phyloP scores from a whole-genome alignment of 2,329 filamentous ascomycete species.

The Trichocomaceae sp. region DNA sequence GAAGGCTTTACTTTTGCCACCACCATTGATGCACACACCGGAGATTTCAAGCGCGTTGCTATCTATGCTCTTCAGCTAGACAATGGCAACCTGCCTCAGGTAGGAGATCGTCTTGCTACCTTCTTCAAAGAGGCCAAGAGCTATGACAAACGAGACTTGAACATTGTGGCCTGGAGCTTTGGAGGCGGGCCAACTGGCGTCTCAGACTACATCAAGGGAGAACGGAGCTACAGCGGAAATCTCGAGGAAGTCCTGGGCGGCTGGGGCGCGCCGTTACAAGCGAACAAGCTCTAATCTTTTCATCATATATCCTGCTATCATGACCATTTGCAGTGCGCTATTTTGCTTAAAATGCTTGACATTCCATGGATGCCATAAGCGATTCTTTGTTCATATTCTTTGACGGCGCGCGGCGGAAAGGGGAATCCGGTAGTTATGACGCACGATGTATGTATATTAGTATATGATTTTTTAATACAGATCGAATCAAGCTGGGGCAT shows the following conservation, averaged over 20 bases:
- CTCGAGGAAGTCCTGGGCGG: slow-evolving; percentile 4
- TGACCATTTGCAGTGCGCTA: neutral
- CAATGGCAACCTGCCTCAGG: neutral
- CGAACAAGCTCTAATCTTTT: neutral
- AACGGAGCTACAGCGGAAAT: slow-evolving; percentile 10
- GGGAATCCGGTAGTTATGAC: neutral
- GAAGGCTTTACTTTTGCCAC: slow-evolving; percentile 9
- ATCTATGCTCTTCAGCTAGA: slow-evolving; percentile 11
- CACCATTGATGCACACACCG: slow-evolving; percentile 1
- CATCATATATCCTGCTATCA: neutral
- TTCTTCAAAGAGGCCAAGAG: slow-evolving; percentile 4
- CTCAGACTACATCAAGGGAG: slow-evolving; percentile 10
- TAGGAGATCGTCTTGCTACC: slow-evolving; percentile 1
- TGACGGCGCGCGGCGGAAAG: too few relatives aligned
- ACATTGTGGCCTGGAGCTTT: slow-evolving; percentile 12
- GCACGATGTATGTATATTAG: neutral
- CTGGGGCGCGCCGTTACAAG: slow-evolving; percentile 5
- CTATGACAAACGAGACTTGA: slow-evolving; percentile 5
- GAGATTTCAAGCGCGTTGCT: slow-evolving; percentile 6
- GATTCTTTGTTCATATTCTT: neutral
- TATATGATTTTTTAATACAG: neutral
- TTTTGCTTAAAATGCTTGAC: neutral
- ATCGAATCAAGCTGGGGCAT: neutral
- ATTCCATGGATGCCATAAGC: neutral
- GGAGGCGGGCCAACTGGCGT: slow-evolving; percentile 1